Percentiles rank a stretch among this genome's conserved stretches.
Evolutionary conservation across 805 yeast genomes (phyloP).

Genomic region (Saccharomycopsis guyanensis): DNA sequence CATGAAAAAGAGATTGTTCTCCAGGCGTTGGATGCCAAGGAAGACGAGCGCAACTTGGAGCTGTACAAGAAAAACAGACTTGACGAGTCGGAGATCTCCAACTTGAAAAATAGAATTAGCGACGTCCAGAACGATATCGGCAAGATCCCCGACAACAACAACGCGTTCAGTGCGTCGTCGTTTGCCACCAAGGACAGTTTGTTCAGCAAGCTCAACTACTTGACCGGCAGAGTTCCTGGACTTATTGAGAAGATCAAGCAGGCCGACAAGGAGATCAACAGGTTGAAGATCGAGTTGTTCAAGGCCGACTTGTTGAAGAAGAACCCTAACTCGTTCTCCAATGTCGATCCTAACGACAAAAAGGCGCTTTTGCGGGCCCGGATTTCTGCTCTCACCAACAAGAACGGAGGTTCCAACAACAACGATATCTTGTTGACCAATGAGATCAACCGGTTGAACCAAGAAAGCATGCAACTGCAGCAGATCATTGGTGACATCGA

Average conservation of each 20-base stretch:
- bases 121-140: slow-evolving; percentile 34
- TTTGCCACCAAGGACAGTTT: slow-evolving; percentile 37
- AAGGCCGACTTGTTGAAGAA: slow-evolving; percentile 47
- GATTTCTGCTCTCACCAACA: slow-evolving; percentile 91
- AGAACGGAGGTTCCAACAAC: slow-evolving; percentile 30
- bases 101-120: slow-evolving; percentile 52
- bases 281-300: slow-evolving; percentile 56
- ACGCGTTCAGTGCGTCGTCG: slow-evolving; percentile 33
- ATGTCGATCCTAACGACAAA: slow-evolving; percentile 74
- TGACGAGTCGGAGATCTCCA: slow-evolving; percentile 52
- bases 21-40: slow-evolving; percentile 66
- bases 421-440: slow-evolving; percentile 31
- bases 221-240: slow-evolving; percentile 66
- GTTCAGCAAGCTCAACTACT: slow-evolving; percentile 46
- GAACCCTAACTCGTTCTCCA: slow-evolving; percentile 50
- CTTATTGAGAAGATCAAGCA: slow-evolving; percentile 55
- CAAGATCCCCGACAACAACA: slow-evolving; percentile 19
- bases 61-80: slow-evolving; percentile 21
- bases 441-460: slow-evolving; percentile 35
- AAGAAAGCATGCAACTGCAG: slow-evolving; percentile 28
- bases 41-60: slow-evolving; percentile 31
- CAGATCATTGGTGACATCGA: slow-evolving; percentile 64
- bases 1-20: slow-evolving; percentile 66
- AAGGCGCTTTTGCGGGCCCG: slow-evolving; percentile 74
- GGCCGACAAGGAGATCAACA: slow-evolving; percentile 62